Evolutionary conservation across 441 rosid species (phyloP).

Genomic region (Gossypium schwendimanii): DNA sequence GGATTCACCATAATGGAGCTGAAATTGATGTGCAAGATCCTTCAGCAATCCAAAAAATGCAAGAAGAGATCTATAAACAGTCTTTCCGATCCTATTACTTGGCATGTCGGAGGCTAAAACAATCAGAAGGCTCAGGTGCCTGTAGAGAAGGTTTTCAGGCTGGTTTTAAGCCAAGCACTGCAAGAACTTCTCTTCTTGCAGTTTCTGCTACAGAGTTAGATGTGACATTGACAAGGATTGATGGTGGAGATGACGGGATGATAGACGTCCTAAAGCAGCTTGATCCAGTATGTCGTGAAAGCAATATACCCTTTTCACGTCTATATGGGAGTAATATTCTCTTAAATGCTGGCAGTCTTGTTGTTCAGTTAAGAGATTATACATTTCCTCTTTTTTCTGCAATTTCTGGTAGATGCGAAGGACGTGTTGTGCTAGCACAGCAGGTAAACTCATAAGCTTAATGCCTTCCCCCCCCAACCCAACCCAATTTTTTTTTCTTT

Average conservation of each 20-base stretch:
- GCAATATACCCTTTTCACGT: conserved; percentile 89
- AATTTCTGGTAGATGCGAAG: conserved; percentile 85
- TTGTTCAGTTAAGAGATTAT: conserved; percentile 71
- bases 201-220: conserved; percentile 86
- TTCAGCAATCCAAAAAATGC: conserved; percentile 45
- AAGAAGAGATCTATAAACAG: conserved; percentile 63
- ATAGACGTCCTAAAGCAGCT: conserved; percentile 76
- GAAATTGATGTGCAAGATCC: conserved; percentile 66
- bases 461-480: neutral
- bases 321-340: conserved; percentile 77
- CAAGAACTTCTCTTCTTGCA: conserved; percentile 75
- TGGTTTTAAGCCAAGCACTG: conserved; percentile 77
- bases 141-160: conserved; percentile 81
- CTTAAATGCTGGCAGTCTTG: conserved; percentile 56
- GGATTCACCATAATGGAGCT: conserved; percentile 46
- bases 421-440: conserved; percentile 84
- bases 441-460: conserved; percentile 51
- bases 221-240: conserved; percentile 66
- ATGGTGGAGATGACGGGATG: conserved; percentile 92
- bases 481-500: neutral
- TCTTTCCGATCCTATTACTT: conserved; percentile 79
- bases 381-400: conserved; percentile 81
- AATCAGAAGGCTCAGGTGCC: conserved; percentile 87
- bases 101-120: conserved; percentile 75
- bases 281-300: conserved; percentile 74